Conservation (phyloP, 2,329 filamentous ascomycete genomes). For the Talaromyces verruculosus region DNA sequence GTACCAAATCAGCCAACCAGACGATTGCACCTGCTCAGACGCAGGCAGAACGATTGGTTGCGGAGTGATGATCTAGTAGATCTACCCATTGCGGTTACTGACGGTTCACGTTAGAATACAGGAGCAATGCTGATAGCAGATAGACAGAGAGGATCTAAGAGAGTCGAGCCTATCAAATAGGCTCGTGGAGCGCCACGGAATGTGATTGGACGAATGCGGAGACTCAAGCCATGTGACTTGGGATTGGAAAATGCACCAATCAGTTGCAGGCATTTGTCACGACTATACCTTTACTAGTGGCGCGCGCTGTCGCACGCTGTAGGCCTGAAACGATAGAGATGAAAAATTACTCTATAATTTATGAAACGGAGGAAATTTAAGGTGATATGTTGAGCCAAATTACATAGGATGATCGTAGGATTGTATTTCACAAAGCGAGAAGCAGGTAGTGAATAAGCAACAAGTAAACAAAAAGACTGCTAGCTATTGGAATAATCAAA, state of each 20-base stretch:
- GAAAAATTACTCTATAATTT: too few species aligned
- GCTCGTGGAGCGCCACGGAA: neutral
- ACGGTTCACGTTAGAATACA: neutral
- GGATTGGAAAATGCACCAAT: neutral
- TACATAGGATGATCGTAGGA: too few species aligned
- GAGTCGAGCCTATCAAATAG: neutral
- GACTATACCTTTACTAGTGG: neutral
- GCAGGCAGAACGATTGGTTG: neutral
- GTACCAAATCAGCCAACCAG: constrained; percentile 14
- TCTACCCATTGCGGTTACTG: neutral
- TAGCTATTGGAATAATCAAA: too few species aligned
- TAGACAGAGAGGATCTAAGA: neutral
- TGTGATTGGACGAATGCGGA: constrained; percentile 6
- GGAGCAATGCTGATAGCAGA: neutral
- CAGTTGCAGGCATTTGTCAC: neutral
- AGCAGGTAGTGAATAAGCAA: too few species aligned
- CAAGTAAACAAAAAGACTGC: too few species aligned
- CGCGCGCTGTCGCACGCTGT: too few species aligned
- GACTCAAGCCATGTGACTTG: neutral
- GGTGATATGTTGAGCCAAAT: too few species aligned
- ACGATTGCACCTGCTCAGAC: neutral
- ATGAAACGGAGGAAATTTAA: too few species aligned
- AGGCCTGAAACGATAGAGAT: too few species aligned
- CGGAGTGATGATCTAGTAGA: neutral
- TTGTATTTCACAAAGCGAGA: too few species aligned